Base-by-base conservation (phyloP, 306 rosid genomes). In the Notholithocarpus densiflorus region DNA sequence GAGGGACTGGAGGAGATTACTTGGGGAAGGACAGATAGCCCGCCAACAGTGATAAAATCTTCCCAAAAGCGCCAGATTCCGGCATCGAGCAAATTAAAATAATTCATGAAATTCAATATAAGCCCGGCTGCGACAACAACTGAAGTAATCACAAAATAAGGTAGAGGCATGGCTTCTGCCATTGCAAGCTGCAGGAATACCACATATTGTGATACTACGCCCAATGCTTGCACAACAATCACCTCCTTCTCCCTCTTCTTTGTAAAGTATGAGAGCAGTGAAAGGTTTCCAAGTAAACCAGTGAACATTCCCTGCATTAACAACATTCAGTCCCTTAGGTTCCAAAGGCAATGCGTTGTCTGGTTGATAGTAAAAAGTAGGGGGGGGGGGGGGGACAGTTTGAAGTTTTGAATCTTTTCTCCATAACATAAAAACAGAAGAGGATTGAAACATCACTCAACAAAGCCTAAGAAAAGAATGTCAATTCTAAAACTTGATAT, bases 161-260 rank as follows among this genome's bases (percentile, higher is more conserved):
- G 86, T 45, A 90, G 81, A 55, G 98, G 97, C 98, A 93, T 91
- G 56, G 92, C 87, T 86, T 86, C 97, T 5, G 98, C 98, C 82
- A 91, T 74, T 32, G 97, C 87, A 73, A 90, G 89, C 90, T 93
- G 97, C 32, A 87, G 73, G 68, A 93, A 72, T 75, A 93, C 97
- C 20, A 84, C 87, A 80, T 77, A 93, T 56, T 88, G 81, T 4
- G 97, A 80, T 71, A 89, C 68, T 31, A 70, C 94, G 11, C 97
- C 97, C 84, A 92, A 80, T 76, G 97, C 88, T 86, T 92, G 97
- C 78, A 92, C 95, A 14, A 90, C 82, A 80, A 92, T 82, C 10
- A 90, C 98, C 87, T 91, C 98, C 80, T 89, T 90, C 81, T 93
- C 97, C 84, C 84, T 93, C 89, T 93, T 93, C 90, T 90, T 91